Conservation (phyloP, 2,329 filamentous ascomycete genomes). For the Cucurbitaria berberidis region DNA sequence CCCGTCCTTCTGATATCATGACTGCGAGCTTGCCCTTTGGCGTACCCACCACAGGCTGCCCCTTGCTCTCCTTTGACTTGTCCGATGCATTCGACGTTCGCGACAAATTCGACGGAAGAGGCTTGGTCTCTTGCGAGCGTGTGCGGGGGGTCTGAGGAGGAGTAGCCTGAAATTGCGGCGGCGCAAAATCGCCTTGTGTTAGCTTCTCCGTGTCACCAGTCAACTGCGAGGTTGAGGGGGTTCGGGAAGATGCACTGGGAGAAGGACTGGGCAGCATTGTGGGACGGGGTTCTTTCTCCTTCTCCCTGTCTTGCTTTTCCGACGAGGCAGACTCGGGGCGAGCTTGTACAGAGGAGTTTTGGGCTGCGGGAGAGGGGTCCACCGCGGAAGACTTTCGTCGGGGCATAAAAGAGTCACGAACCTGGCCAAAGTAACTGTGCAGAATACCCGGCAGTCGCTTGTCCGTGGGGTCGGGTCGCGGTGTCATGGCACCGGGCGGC, state of each 20-base stretch:
- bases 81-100: conserved; percentile 57
- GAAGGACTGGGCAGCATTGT: conserved; percentile 60
- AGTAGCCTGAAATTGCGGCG: conserved; percentile 78
- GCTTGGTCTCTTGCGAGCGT: conserved; percentile 69
- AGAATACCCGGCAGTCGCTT: conserved; percentile 95
- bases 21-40: conserved; percentile 89
- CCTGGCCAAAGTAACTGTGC: conserved; percentile 97
- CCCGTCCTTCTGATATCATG: conserved; percentile 84
- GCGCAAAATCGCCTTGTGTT: conserved; percentile 75
- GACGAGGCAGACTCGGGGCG: conserved; percentile 12
- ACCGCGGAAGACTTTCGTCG: conserved; percentile 49
- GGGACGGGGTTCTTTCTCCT: conserved; percentile 46
- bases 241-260: conserved; percentile 55
- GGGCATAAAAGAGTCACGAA: conserved; percentile 75
- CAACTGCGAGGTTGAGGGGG: conserved; percentile 64
- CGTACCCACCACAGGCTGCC: conserved; percentile 68
- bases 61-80: conserved; percentile 48
- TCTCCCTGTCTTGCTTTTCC: conserved; percentile 34
- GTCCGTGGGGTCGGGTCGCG: conserved; percentile 90
- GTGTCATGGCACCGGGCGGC: conserved; percentile 89
- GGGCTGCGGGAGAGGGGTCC: conserved; percentile 47
- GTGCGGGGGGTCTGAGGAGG: conserved; percentile 89
- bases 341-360: conserved; percentile 27
- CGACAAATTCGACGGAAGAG: conserved; percentile 53
- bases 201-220: conserved; percentile 80